Conservation (phyloP, 345 rosid genomes). For the Lumnitzera racemosa region DNA sequence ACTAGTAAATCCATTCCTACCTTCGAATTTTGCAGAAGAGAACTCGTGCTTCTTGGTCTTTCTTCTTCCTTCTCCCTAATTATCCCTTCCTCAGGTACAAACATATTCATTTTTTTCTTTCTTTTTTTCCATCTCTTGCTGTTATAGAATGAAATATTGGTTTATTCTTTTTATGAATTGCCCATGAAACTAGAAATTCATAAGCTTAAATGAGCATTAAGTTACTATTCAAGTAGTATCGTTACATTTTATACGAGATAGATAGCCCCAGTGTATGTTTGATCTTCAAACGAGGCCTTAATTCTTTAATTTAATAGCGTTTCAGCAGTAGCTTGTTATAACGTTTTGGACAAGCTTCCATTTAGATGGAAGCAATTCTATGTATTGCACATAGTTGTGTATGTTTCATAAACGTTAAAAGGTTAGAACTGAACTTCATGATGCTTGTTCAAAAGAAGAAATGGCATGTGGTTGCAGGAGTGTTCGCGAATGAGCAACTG, state of each 20-base stretch:
- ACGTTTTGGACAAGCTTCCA: too few species aligned
- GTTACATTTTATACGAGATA: too few species aligned
- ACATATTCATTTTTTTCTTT: not conserved
- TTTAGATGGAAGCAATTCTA: too few species aligned
- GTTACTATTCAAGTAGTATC: too few species aligned
- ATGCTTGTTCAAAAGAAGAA: not conserved
- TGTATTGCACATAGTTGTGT: not conserved
- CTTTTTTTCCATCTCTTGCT: not conserved
- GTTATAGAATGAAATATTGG: not conserved
- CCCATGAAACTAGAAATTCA: too few species aligned
- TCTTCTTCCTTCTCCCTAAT: slow-evolving; percentile 47
- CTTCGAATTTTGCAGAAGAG: slow-evolving; percentile 50
- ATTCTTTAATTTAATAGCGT: too few species aligned
- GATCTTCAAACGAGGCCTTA: too few species aligned
- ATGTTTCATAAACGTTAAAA: not conserved
- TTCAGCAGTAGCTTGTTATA: too few species aligned
- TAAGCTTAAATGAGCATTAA: too few species aligned
- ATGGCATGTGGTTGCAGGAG: slow-evolving; percentile 31
- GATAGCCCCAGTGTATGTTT: too few species aligned
- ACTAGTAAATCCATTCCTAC: slow-evolving; percentile 19
- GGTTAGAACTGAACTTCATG: not conserved
- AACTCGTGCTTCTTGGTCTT: slow-evolving; percentile 53
- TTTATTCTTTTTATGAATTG: too few species aligned
- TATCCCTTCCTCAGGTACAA: slow-evolving; percentile 44
- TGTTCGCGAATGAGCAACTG: slow-evolving; percentile 31